These are phyloP conservation scores for Coelastrella sp. DNA, from an alignment of 139 green algal genomes.

Conservation along the genomic window DNA sequence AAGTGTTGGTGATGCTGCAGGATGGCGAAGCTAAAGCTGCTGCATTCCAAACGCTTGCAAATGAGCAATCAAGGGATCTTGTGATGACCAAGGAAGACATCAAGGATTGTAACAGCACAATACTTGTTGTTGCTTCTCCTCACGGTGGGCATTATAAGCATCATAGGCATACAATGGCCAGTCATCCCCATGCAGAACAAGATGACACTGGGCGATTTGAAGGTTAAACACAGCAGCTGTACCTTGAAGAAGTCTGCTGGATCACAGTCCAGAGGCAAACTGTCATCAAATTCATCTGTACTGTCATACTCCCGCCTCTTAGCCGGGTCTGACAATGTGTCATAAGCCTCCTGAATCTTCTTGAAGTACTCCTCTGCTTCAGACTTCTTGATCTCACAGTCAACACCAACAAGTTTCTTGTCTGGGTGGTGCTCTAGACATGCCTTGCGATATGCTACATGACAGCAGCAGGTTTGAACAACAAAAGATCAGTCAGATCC, in stretches of 20 bases:
- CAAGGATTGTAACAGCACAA: no score
- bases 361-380: conserved; percentile 46
- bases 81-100: no score
- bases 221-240: not conserved
- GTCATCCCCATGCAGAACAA: no score
- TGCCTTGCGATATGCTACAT: conserved; percentile 80
- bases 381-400: conserved; percentile 59
- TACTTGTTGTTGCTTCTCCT: no score
- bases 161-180: no score
- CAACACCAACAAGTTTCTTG: conserved; percentile 76
- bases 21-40: no score
- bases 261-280: conserved; percentile 80
- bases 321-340: conserved; percentile 84
- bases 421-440: conserved; percentile 94
- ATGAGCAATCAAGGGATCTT: no score
- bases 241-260: conserved; percentile 92
- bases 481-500: no score
- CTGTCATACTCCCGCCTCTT: conserved; percentile 93
- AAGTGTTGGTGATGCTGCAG: no score
- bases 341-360: conserved; percentile 86
- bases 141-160: no score
- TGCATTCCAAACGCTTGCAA: no score
- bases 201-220: not conserved
- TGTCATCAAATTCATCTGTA: conserved; percentile 96
- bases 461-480: no score